These are phyloP conservation scores for Podospora appendiculata DNA, from an alignment of 495 filamentous ascomycete species.

Conservation along the genomic window DNA sequence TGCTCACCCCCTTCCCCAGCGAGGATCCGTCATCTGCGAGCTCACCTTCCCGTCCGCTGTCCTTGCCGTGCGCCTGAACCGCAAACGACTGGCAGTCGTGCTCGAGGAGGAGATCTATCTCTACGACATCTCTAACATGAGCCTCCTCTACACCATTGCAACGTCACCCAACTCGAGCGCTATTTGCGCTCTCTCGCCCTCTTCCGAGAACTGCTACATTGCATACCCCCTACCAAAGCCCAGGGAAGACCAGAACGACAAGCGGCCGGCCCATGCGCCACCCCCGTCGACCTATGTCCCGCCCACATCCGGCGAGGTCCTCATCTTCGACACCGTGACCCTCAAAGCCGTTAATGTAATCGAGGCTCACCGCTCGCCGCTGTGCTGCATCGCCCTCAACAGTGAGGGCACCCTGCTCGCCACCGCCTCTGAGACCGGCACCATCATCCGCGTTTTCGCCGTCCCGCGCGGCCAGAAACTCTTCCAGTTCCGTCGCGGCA, in stretches of 20 bases:
- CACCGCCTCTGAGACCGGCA: conserved; percentile 94
- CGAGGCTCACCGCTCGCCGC: conserved; percentile 87
- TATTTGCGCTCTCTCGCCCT: conserved; percentile 86
- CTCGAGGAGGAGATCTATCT: conserved; percentile 94
- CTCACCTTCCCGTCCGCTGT: conserved; percentile 94
- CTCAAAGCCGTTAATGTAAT: conserved; percentile 87
- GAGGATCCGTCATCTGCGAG: conserved; percentile 95
- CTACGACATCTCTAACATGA: conserved; percentile 98
- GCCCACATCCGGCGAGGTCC: conserved; percentile 83
- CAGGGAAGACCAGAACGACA: conserved; percentile 44
- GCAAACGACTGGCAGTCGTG: conserved; percentile 87
- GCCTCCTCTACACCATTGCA: conserved; percentile 77
- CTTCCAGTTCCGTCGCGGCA: conserved; percentile 89
- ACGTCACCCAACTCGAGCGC: conserved; percentile 89
- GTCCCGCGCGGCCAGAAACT: conserved; percentile 84
- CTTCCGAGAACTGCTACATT: conserved; percentile 90
- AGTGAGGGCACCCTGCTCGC: conserved; percentile 88
- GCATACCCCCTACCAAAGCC: conserved; percentile 91
- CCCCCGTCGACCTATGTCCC: conserved; percentile 66
- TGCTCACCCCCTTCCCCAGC: conserved; percentile 36
- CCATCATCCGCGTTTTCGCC: conserved; percentile 91
- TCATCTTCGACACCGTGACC: conserved; percentile 82
- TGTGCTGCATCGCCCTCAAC: conserved; percentile 85
- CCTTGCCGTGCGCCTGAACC: conserved; percentile 84
- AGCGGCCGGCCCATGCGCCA: conserved; percentile 75